Percentiles rank a stretch among this genome's conserved stretches.
These are phyloP conservation scores for Calonectria pauciramosa DNA, from an alignment of 2,329 filamentous ascomycete genomes.

Conservation along the genomic window DNA sequence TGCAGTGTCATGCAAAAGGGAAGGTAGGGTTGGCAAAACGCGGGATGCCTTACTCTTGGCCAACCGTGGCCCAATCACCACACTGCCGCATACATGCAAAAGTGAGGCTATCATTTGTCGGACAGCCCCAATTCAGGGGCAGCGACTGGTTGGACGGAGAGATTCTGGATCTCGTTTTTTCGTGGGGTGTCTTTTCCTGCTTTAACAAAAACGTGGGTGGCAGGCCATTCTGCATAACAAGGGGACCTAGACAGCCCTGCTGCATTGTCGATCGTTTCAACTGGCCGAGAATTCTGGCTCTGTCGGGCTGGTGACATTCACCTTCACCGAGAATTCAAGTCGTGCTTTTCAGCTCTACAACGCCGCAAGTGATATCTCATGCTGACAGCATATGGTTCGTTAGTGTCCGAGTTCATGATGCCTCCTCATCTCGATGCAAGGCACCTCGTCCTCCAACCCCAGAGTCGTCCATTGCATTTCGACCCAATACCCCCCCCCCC, in stretches of 20 bases:
- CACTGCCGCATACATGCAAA: background rate
- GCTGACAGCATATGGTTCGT: background rate
- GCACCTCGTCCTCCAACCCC: conserved; percentile 1
- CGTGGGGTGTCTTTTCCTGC: background rate
- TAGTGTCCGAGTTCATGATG: background rate
- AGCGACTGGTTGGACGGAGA: conserved; percentile 5
- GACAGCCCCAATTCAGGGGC: background rate
- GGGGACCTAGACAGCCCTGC: conserved; percentile 1
- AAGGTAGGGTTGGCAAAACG: background rate
- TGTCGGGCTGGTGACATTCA: background rate
- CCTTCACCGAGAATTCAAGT: conserved; percentile 3
- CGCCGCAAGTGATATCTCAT: background rate
- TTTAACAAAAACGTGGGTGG: background rate
- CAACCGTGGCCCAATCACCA: conserved; percentile 9
- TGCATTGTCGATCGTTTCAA: conserved; percentile 19
- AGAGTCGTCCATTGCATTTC: background rate
- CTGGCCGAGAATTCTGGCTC: background rate
- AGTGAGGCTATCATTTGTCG: conserved; percentile 5
- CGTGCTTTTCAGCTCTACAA: background rate
- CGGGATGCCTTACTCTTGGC: background rate
- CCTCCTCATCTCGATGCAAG: background rate
- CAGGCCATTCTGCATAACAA: conserved; percentile 6
- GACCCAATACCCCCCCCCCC: background rate
- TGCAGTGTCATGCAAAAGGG: background rate
- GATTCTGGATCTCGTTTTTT: conserved; percentile 4